phyloP scores from a whole-genome alignment of 148 eudicot species.

The Rhododendron simsii region DNA sequence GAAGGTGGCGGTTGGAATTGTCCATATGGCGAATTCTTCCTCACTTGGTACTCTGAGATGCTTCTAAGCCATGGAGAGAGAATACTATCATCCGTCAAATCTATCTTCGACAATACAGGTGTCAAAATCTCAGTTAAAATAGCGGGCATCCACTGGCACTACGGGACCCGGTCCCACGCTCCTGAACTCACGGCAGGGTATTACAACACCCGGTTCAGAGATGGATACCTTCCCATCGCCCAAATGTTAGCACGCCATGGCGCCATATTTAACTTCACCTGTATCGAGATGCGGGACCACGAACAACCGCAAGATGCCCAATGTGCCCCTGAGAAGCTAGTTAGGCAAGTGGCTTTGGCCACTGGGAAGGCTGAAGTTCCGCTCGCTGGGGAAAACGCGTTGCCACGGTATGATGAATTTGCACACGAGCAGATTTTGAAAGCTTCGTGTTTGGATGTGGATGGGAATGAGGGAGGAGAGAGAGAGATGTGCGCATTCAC shows the following conservation, averaged over 20 bases:
- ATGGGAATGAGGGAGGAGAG: constrained; percentile 28
- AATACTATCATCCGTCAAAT: constrained; percentile 51
- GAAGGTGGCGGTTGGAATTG: constrained; percentile 81
- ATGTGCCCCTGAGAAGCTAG: constrained; percentile 90
- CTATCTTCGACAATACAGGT: constrained; percentile 39
- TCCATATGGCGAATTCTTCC: constrained; percentile 89
- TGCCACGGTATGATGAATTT: constrained; percentile 76
- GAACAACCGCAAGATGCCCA: constrained; percentile 95
- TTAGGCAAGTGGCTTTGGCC: constrained; percentile 70
- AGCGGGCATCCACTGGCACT: constrained; percentile 98
- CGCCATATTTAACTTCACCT: constrained; percentile 87
- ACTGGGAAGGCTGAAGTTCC: constrained; percentile 65
- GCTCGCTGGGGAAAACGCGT: constrained; percentile 83
- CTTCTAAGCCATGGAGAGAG: constrained; percentile 80
- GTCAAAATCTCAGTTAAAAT: constrained; percentile 84
- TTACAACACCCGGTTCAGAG: constrained; percentile 80
- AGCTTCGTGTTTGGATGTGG: constrained; percentile 43
- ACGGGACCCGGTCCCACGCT: constrained; percentile 88
- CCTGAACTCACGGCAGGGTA: constrained; percentile 98
- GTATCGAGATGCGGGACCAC: constrained; percentile 92
- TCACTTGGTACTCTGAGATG: constrained; percentile 87
- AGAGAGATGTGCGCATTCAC: constrained; percentile 90
- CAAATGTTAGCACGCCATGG: constrained; percentile 78
- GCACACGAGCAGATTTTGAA: constrained; percentile 75
- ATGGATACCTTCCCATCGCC: constrained; percentile 90